These are phyloP conservation scores for Clavispora asparagi DNA, from an alignment of 805 yeast species.

Conservation along the genomic window DNA sequence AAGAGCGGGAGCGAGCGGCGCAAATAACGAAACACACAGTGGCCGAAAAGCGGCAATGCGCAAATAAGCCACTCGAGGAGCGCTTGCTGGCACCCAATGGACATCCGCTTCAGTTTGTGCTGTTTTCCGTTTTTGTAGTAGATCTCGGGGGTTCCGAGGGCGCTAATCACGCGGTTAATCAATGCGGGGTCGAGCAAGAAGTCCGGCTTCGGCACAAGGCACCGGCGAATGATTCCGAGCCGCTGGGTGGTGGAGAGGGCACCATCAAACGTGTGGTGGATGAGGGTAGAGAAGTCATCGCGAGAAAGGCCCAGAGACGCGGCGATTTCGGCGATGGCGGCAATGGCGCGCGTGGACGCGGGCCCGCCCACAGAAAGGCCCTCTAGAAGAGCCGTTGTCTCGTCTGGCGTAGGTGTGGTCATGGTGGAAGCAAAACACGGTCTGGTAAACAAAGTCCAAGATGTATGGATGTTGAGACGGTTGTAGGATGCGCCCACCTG, in stretches of 20 bases:
- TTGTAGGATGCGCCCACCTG: neutral
- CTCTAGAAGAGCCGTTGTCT: neutral
- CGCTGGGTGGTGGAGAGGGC: neutral
- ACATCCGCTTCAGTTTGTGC: slow-evolving; percentile 14
- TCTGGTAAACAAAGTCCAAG: neutral
- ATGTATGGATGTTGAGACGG: neutral
- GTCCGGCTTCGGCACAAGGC: neutral
- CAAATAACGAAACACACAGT: neutral
- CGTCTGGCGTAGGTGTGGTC: neutral
- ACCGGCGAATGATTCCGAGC: neutral
- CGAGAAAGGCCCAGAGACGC: neutral
- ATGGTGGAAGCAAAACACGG: neutral
- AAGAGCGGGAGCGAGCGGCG: slow-evolving; percentile 10
- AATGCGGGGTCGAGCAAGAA: neutral
- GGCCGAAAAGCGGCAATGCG: slow-evolving; percentile 11
- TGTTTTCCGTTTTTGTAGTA: slow-evolving; percentile 14
- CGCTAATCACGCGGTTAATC: slow-evolving; percentile 6
- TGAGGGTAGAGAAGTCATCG: neutral
- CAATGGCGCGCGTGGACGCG: neutral
- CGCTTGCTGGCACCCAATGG: slow-evolving; percentile 7
- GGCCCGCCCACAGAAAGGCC: neutral
- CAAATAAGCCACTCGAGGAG: slow-evolving; percentile 13
- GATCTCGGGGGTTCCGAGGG: slow-evolving; percentile 13
- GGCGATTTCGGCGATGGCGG: neutral
- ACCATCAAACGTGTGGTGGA: neutral